Conservation (phyloP, 805 yeast species). For the Grigorovia yakushimaensis region DNA sequence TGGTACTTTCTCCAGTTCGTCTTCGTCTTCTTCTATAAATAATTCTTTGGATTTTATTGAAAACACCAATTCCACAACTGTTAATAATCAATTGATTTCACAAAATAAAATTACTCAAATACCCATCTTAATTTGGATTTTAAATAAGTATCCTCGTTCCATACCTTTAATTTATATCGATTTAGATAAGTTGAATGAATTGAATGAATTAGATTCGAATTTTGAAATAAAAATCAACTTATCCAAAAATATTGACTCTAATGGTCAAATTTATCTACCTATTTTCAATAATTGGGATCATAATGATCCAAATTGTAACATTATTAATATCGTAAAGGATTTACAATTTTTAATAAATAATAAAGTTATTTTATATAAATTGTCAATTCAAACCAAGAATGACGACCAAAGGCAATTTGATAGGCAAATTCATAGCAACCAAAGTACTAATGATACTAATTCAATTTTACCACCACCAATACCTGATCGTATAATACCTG, state of each 20-base stretch:
- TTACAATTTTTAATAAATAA: background rate
- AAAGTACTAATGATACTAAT: conserved; percentile 2
- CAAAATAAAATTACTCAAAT: conserved; percentile 12
- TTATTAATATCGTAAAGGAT: conserved; percentile 3
- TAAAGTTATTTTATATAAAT: background rate
- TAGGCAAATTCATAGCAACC: background rate
- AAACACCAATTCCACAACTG: no score
- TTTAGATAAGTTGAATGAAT: conserved; percentile 36
- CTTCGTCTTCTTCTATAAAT: background rate
- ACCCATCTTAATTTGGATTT: conserved; percentile 71
- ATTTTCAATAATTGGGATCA: conserved; percentile 49
- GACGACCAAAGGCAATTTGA: background rate
- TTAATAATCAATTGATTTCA: background rate
- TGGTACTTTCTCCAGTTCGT: conserved; percentile 37
- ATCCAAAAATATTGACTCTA: conserved; percentile 57
- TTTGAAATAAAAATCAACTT: conserved; percentile 39
- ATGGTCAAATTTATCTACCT: conserved; percentile 66
- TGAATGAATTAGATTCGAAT: conserved; percentile 24
- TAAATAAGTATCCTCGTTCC: conserved; percentile 55
- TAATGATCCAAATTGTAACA: conserved; percentile 1
- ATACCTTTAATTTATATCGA: conserved; percentile 61
- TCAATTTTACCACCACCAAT: background rate
- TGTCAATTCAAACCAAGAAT: background rate
- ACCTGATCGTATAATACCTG: background rate
- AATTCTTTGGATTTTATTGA: background rate